Evolutionary conservation across 2,329 filamentous ascomycete genomes (phyloP), one percentile per base, ranked within the genome.

Genomic region (Fusarium mexicanum): DNA sequence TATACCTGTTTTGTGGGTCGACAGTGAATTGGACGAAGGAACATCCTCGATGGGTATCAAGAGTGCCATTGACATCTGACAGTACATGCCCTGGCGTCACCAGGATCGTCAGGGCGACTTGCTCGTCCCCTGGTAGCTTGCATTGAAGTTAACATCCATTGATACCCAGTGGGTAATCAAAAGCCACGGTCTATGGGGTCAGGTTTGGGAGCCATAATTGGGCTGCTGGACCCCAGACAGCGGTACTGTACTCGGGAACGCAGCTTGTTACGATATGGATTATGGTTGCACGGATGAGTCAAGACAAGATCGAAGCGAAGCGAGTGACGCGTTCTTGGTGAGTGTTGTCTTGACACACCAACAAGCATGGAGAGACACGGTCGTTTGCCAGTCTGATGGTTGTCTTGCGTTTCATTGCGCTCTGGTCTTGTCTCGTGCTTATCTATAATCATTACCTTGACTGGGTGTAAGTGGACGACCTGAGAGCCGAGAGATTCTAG

Each of bases 31-130:
- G 35, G 35, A 46, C 24, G 24, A 33, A 20, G 33, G 40, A 38
- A 13, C 14, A n/a, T 37, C 13, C 22, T 50, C 47, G 26, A 29
- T 24, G 35, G 26, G 5, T 57, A n/a, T 51, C n/a, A 20, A 51
- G 26, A 38, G 33, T 31, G 22, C 47, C 40, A 40, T 35, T 24
- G 38, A 26, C n/a, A 50, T 43, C 60, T 38, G 33, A 22, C 33
- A 50, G 47, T 55, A 31, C 20, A 48, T 31, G 35, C 47, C 44
- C 55, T 29, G 43, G 38, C 46, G 61, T 61, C 44, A 41, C 44
- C 24, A 40, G 18, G 70, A 73, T 71, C 66, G 70, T 47, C 61
- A 73, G 71, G 71, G 71, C 48, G 53, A 59, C 47, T 57, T 22
- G 33, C 47, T 47, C 31, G 33, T 43, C 50, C 46, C 35, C 38